Evolutionary conservation across 1,139 yeast genomes (phyloP), one percentile per base, ranked within the genome.

Genomic region (Lodderomyces theae): DNA sequence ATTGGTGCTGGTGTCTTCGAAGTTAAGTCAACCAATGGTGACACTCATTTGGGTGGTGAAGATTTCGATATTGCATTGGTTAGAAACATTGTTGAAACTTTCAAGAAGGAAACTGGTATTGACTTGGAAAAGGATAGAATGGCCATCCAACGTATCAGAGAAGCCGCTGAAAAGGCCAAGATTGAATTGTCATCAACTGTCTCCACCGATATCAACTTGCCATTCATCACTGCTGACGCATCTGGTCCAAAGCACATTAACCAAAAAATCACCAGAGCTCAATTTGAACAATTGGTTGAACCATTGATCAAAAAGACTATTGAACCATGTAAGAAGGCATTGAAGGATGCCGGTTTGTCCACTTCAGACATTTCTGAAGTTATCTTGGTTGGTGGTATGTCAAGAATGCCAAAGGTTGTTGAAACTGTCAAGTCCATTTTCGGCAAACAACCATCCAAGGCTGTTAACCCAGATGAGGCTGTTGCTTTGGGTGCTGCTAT

Each of bases 401-500:
- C 97, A 50, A 88, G 99, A 79, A 92, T 92, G 98, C 99, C 99
- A 72, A 94, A 92, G 84, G 97, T 92, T 64, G 77, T 88, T 51
- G 97, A 89, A 66, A 90, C 97, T 58, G 98, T 92, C 66, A 90
- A 89, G 77, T 69, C 79, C 51, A 77, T 92, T 58, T 92, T 92
- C 70, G 94, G 94, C 66, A 87, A 81, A 71, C 96, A 92, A 63
- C 97, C 98, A 62, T 87, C 95, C 54, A 94, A 92, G 81, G 90
- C 96, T 54, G 97, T 92, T 64, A 94, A 92, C 86, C 99, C 99
- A 59, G 98, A 92, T 70, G 98, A 92, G 78, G 99, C 98, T 51
- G 99, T 92, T 56, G 98, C 98, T 62, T 88, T 92, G 75, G 99
- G 99, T 78, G 98, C 98, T 54, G 98, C 98, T 53, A 92, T 92